Evolutionary conservation across 345 rosid genomes (phyloP).

Genomic region (Nephelium lappaceum): DNA sequence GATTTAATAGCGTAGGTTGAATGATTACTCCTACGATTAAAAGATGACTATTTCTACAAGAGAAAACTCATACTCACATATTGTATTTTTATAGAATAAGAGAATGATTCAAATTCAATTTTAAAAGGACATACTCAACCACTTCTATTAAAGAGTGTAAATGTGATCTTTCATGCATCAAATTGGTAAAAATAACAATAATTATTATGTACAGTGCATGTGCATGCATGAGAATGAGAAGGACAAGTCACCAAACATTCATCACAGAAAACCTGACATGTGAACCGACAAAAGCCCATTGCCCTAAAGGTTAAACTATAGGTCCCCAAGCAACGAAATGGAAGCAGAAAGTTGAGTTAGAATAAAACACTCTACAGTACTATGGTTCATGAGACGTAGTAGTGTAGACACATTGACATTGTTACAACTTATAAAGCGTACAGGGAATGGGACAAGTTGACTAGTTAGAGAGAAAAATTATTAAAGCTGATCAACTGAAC

Average conservation of each 20-base stretch:
- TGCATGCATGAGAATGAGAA: conserved; percentile 7
- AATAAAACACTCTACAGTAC: not conserved
- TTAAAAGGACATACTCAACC: too few relatives aligned
- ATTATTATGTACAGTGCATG: not conserved
- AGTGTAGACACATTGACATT: not conserved
- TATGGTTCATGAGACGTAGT: too few relatives aligned
- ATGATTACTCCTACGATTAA: too few relatives aligned
- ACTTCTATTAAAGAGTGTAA: too few relatives aligned
- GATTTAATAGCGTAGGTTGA: too few relatives aligned
- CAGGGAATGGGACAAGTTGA: not conserved
- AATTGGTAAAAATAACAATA: not conserved
- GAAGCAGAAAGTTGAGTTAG: not conserved
- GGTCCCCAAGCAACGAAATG: conserved; percentile 2
- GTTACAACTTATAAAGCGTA: too few relatives aligned
- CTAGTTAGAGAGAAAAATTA: not conserved
- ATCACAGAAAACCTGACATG: not conserved
- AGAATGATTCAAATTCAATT: too few relatives aligned
- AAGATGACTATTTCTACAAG: too few relatives aligned
- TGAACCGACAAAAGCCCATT: conserved; percentile 7
- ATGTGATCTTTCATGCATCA: too few relatives aligned
- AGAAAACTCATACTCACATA: too few relatives aligned
- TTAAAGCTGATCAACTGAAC: too few relatives aligned
- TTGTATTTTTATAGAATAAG: too few relatives aligned
- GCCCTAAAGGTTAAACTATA: not conserved
- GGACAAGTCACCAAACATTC: not conserved